phyloP scores from a whole-genome alignment of 1,284 basidiomycete genomes.

The Singerocomus rubriflavus region DNA sequence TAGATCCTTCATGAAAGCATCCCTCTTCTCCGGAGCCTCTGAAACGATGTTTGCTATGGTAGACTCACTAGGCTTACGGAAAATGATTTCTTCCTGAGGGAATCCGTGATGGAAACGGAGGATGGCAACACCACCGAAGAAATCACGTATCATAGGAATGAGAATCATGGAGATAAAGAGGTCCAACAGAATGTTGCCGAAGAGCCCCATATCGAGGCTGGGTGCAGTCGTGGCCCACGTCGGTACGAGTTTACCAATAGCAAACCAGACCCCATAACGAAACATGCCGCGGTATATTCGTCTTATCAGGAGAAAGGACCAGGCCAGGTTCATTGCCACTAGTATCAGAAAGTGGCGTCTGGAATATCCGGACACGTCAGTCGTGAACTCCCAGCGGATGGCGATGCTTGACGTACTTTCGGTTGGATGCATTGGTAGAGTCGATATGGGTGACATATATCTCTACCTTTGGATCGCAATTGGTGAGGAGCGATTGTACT shows the following conservation, averaged over 20 bases:
- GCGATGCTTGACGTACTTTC: slow-evolving; percentile 22
- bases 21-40: slow-evolving; percentile 29
- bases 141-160: slow-evolving; percentile 23
- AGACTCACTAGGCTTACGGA: slow-evolving; percentile 30
- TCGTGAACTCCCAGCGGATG: not conserved
- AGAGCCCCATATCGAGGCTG: slow-evolving; percentile 12
- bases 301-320: slow-evolving; percentile 24
- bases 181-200: slow-evolving; percentile 28
- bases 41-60: slow-evolving; percentile 26
- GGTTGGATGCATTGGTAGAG: slow-evolving; percentile 12
- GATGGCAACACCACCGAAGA: slow-evolving; percentile 17
- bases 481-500: slow-evolving; percentile 18
- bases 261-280: slow-evolving; percentile 30
- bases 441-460: slow-evolving; percentile 33
- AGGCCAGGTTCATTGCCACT: slow-evolving; percentile 26
- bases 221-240: slow-evolving; percentile 16
- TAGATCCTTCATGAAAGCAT: slow-evolving; percentile 25
- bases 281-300: slow-evolving; percentile 24
- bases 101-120: slow-evolving; percentile 31
- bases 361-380: slow-evolving; percentile 6
- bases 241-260: slow-evolving; percentile 22
- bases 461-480: slow-evolving; percentile 20
- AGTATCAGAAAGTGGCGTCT: slow-evolving; percentile 29
- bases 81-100: slow-evolving; percentile 27
- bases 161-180: slow-evolving; percentile 27